Percentiles rank a stretch among this genome's conserved stretches.
Conservation (phyloP, 768 basidiomycete genomes). For the Pilatotrama ljubarskyi region DNA sequence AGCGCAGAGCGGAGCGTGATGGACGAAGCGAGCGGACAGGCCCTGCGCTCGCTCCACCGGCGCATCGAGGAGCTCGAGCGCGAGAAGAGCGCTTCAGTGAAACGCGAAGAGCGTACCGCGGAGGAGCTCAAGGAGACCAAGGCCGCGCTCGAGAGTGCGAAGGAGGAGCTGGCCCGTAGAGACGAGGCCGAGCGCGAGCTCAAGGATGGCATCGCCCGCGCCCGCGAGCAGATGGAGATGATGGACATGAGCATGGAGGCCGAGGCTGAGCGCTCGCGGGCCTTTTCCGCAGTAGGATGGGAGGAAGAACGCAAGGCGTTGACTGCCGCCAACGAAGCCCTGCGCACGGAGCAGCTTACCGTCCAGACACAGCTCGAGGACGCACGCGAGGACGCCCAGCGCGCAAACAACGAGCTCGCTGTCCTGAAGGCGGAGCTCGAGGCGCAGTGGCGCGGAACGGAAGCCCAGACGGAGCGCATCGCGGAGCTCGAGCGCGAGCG, state of each 20-base stretch:
- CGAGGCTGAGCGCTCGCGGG: conserved; percentile 42
- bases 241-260: conserved; percentile 36
- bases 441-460: conserved; percentile 69
- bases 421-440: conserved; percentile 64
- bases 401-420: conserved; percentile 32
- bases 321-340: conserved; percentile 39
- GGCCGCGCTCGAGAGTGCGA: conserved; percentile 49
- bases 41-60: conserved; percentile 74
- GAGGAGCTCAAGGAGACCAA: conserved; percentile 45
- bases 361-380: conserved; percentile 41
- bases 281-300: conserved; percentile 43
- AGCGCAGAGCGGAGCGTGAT: conserved; percentile 82
- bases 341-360: conserved; percentile 45
- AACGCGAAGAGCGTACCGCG: conserved; percentile 33
- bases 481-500: conserved; percentile 36
- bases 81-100: conserved; percentile 52
- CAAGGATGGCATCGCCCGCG: conserved; percentile 51
- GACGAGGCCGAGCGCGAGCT: conserved; percentile 58
- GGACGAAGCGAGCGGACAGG: conserved; percentile 78
- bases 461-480: conserved; percentile 51
- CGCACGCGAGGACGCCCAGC: conserved; percentile 39
- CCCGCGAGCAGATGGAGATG: conserved; percentile 61
- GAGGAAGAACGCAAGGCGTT: conserved; percentile 54
- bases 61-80: conserved; percentile 77
- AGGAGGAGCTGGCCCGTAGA: conserved; percentile 42